Evolutionary conservation across 2,329 filamentous ascomycete genomes (phyloP).

Genomic region (Diaporthe ampelina): DNA sequence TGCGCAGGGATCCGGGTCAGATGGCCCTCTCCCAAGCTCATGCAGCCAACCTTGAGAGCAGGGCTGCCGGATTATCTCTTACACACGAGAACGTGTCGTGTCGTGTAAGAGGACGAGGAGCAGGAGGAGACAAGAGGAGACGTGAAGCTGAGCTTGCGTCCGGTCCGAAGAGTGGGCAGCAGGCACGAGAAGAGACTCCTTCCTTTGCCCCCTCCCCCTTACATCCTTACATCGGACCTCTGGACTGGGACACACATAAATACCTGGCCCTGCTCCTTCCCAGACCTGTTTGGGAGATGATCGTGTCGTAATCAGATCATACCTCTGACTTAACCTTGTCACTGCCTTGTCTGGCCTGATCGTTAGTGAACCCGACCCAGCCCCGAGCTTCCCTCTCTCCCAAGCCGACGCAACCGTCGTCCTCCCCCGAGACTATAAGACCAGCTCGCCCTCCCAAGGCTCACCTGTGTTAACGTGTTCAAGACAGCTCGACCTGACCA

Average conservation of each 20-base stretch:
- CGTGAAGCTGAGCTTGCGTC: background rate
- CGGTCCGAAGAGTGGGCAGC: background rate
- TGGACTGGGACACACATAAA: slow-evolving; percentile 34
- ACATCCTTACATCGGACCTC: background rate
- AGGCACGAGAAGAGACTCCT: background rate
- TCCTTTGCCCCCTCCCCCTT: background rate
- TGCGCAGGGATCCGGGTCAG: slow-evolving; percentile 29
- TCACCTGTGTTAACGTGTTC: background rate
- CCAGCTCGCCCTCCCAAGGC: background rate
- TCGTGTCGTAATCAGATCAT: slow-evolving; percentile 12
- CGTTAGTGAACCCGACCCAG: slow-evolving; percentile 24
- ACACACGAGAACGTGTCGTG: slow-evolving; percentile 5
- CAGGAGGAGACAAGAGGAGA: background rate
- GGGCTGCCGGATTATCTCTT: slow-evolving; percentile 19
- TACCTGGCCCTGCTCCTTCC: slow-evolving; percentile 34
- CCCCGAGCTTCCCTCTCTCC: slow-evolving; percentile 21
- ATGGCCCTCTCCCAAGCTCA: slow-evolving; percentile 28
- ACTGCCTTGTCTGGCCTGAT: slow-evolving; percentile 20
- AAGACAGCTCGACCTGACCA: background rate
- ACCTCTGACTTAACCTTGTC: slow-evolving; percentile 8
- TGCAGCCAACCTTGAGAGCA: slow-evolving; percentile 14
- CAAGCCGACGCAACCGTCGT: background rate
- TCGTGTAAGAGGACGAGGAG: background rate
- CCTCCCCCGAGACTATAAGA: slow-evolving; percentile 31
- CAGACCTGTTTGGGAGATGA: background rate